Evolutionary conservation across 2,329 filamentous ascomycete genomes (phyloP).

Genomic region (Beauveria bassiana): DNA sequence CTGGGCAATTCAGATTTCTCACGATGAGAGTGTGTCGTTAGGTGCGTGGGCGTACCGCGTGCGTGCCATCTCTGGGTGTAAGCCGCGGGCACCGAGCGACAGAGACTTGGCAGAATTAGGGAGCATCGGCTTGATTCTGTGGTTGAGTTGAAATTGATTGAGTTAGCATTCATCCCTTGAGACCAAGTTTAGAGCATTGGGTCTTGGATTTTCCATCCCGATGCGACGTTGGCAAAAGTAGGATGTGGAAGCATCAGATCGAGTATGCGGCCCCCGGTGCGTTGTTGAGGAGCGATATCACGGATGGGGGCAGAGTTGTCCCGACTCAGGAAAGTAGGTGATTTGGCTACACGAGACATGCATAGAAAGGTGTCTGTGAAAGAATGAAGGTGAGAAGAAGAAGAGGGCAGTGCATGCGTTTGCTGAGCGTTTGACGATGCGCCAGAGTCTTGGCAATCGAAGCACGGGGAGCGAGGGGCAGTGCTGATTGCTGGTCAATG

Average conservation of each 20-base stretch:
- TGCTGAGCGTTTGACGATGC: neutral
- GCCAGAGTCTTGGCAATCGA: neutral
- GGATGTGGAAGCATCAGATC: neutral
- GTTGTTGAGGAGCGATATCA: neutral
- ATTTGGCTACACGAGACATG: slow-evolving; percentile 4
- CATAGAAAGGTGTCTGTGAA: neutral
- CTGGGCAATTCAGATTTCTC: neutral
- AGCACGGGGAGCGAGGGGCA: neutral
- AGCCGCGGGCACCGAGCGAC: neutral
- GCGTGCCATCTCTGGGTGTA: neutral
- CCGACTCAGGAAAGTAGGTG: neutral
- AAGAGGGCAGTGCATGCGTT: slow-evolving; percentile 4
- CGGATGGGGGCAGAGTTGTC: neutral
- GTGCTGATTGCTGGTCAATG: too few species aligned
- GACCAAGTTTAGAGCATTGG: neutral
- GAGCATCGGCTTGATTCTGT: neutral
- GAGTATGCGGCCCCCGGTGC: neutral
- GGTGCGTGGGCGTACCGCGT: neutral
- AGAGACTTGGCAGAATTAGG: neutral
- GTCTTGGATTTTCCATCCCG: neutral
- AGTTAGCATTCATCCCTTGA: neutral
- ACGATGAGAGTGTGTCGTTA: neutral
- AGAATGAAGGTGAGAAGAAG: neutral
- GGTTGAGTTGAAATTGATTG: neutral
- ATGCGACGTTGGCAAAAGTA: neutral